phyloP scores from a whole-genome alignment of 768 basidiomycete species.

The Leccinum arenicola region DNA sequence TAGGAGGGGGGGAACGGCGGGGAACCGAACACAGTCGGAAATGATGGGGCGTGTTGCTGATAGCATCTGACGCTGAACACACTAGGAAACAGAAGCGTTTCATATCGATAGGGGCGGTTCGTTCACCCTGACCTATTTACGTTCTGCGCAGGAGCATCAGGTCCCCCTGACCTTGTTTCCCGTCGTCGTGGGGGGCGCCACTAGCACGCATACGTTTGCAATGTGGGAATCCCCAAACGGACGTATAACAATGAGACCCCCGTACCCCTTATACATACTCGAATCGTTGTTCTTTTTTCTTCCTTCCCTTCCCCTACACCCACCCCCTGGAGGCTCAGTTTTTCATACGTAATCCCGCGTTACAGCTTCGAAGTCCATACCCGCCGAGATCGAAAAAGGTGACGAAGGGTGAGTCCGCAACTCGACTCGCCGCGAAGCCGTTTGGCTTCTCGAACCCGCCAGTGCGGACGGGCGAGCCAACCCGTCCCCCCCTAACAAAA shows the following conservation, averaged over 20 bases:
- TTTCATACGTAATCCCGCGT: not conserved
- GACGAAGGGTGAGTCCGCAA: constrained; percentile 6
- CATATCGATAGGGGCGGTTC: constrained; percentile 17
- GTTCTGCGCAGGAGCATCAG: not conserved
- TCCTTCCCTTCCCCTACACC: not conserved
- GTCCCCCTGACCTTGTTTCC: not conserved
- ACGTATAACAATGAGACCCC: not conserved
- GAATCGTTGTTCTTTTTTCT: not conserved
- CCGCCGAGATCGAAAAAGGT: not conserved
- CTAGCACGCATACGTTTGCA: not conserved
- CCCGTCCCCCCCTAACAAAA: too few species aligned
- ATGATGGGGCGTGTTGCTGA: not conserved
- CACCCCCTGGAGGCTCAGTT: not conserved
- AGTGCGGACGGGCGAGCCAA: not conserved
- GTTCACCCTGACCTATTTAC: constrained; percentile 7
- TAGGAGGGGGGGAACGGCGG: too few species aligned
- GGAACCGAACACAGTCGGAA: not conserved
- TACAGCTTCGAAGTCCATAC: not conserved
- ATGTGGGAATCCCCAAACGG: constrained; percentile 1
- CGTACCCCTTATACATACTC: not conserved
- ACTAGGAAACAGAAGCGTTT: constrained; percentile 5
- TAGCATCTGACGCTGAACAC: not conserved
- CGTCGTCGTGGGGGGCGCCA: not conserved
- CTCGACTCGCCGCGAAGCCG: not conserved
- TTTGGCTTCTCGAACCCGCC: not conserved